Conservation (phyloP, 257 asterid species). For the Scutellaria baicalensis region DNA sequence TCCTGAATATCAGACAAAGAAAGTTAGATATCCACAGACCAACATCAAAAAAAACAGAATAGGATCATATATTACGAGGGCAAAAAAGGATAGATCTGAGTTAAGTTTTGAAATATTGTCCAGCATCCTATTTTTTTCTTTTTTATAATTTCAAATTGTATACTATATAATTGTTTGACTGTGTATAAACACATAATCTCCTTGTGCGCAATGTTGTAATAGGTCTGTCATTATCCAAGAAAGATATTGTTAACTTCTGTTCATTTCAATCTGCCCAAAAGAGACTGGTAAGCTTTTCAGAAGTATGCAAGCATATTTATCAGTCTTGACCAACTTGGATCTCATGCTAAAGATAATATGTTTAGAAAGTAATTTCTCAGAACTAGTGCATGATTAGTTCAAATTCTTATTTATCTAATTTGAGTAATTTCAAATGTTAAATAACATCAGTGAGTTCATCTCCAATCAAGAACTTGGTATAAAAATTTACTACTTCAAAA, state of each 20-base stretch:
- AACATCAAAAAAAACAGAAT: neutral
- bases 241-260: neutral
- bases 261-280: neutral
- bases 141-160: neutral
- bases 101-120: neutral
- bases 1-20: slow-evolving; percentile 56
- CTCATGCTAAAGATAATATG: neutral
- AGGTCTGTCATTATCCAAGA: neutral
- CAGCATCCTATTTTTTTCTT: neutral
- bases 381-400: neutral
- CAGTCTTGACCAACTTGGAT: neutral
- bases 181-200: neutral
- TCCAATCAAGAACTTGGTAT: too few relatives aligned
- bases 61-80: neutral
- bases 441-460: too few relatives aligned
- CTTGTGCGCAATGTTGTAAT: neutral
- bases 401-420: neutral
- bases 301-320: neutral
- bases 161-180: neutral
- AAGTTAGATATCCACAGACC: slow-evolving; percentile 7
- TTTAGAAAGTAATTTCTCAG: too few relatives aligned
- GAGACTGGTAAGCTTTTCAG: neutral
- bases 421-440: too few relatives aligned
- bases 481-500: too few relatives aligned
- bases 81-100: neutral